Evolutionary conservation across 306 rosid genomes (phyloP), one percentile per base, ranked within the genome.

Genomic region (Quillaja saponaria): DNA sequence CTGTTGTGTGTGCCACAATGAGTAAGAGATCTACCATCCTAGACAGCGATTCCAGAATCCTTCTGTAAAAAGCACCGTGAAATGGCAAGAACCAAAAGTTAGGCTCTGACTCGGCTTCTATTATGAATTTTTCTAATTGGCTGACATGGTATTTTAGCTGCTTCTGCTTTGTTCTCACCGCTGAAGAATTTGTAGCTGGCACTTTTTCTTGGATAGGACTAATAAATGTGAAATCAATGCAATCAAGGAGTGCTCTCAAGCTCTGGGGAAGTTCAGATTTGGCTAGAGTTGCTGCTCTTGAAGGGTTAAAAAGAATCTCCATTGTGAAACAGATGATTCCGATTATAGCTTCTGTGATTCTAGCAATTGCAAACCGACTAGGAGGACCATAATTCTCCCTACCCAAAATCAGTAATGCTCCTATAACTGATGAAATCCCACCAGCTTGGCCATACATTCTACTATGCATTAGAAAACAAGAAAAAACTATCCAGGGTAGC

Each of bases 401-500:
- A 31, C 97, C 97, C 53, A 88, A 71, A 69, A 91, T 78, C 33
- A 79, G 69, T 50, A 88, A 58, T n/a, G 90, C 95, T 18, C 88
- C 97, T n/a, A 80, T 63, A 38, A 75, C 87, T 39, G 88, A 86
- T 0, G 96, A 72, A 44, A 80, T 59, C 15, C 84, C 97, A 19
- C 97, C 97, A 34, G 90, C 76, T 86, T 74, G 78, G n/a, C 97
- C 96, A 46, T 88, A 91, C 85, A 81, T 82, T 75, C 69, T 84
- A 60, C 92, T 88, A 12, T 86, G 83, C 73, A 76, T 78, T 3
- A 91, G 78, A 71, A 84, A 82, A 74, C 80, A 81, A 10, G 80
- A 47, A 75, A 91, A 78, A 55, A 75, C 1, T 31, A 88, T 69
- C 92, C 92, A 91, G 37, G 95, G 96, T 16, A 91, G 14, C 44